Conservation (phyloP, 176 grass and related monocot species). For the bread wheat (Triticum aestivum) region IWGSC_CS_RefSeq_v2.1 NC_057795.1:573753769-573754268, state of each 20-base stretch:
- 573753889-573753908: neutral
- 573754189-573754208: neutral
- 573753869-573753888: neutral
- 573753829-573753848: too few species aligned
- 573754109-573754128: constrained; percentile 39
- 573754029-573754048: constrained; percentile 49
- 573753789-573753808: neutral
- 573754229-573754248: neutral
- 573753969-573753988: constrained; percentile 45
- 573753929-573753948: constrained; percentile 44
- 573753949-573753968: constrained; percentile 63
- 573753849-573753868: neutral
- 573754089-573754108: constrained; percentile 33
- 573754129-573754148: neutral
- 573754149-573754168: neutral
- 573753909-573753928: constrained; percentile 42
- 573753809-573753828: neutral
- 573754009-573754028: constrained; percentile 45
- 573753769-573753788: neutral
- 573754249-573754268: constrained; percentile 39
- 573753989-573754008: constrained; percentile 53
- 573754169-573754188: neutral
- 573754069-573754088: neutral
- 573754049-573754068: constrained; percentile 33
- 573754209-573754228: constrained; percentile 7